Evolutionary conservation across 306 rosid genomes (phyloP), one percentile per base, ranked within the genome.

Genomic region (Quercus bicolor): DNA sequence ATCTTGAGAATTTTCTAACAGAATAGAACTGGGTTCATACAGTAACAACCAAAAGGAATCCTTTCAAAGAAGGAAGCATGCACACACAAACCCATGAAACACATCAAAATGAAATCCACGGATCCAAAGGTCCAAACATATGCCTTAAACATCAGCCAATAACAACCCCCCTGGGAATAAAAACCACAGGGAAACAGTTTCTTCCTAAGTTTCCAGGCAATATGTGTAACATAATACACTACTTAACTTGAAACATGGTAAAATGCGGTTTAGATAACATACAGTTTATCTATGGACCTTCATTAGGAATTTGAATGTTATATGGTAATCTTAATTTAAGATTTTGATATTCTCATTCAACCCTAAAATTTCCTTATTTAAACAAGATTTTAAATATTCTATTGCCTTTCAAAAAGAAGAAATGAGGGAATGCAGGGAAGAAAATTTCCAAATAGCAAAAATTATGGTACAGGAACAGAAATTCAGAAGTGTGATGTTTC

Each of bases 61-160:
- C n/a, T 37, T 37, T 68, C 72, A 68, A 34, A 10, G 20, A 33
- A 21, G 56, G 79, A 64, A 28, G 15, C 20, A 56, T 56, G 65
- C 52, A 79, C 76, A 33, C 33, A 68, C 16, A 37, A 68, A n/a
- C 10, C 5, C 53, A 75, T 55, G 37, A 73, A 53, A 28, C 43
- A 16, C 74, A 16, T 43, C 77, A 64, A 60, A 84, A 59, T 68
- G 64, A n/a, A 73, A 70, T 74, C 53, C 56, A 60, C 56, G 11
- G 76, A 77, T 40, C 12, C 45, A 40, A 8, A 40, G 3, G 45
- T 69, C 73, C 73, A 76, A 65, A 55, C 15, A 76, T 80, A 70
- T 62, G 81, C 57, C 26, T 77, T 11, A 75, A 66, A 13, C 34
- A 66, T 70, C 33, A 16, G 1, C 40, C 55, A 51, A 75, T 75